Percentiles rank a stretch among this genome's conserved stretches.
phyloP scores from a whole-genome alignment of 805 yeast genomes.

The Sporopachydermia quercuum region DNA sequence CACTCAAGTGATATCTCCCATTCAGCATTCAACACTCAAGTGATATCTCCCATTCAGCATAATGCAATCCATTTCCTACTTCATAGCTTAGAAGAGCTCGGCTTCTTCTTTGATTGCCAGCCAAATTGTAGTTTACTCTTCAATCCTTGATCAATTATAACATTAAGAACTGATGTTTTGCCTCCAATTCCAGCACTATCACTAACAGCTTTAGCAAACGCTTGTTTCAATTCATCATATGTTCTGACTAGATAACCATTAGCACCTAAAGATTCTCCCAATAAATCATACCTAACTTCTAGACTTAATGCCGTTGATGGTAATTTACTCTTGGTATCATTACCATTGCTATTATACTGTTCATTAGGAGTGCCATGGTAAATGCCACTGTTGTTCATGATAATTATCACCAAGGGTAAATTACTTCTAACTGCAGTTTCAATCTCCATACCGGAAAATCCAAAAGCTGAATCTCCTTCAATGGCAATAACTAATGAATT shows the following conservation, averaged over 20 bases:
- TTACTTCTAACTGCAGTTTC: slow-evolving; percentile 47
- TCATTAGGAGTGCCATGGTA: slow-evolving; percentile 42
- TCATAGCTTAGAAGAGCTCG: too few relatives aligned
- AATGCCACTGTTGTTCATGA: slow-evolving; percentile 65
- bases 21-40: too few relatives aligned
- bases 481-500: slow-evolving; percentile 35
- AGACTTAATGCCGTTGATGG: slow-evolving; percentile 49
- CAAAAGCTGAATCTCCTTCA: slow-evolving; percentile 70
- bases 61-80: too few relatives aligned
- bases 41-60: too few relatives aligned
- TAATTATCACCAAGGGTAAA: slow-evolving; percentile 39
- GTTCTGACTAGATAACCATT: slow-evolving; percentile 32
- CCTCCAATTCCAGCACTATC: slow-evolving; percentile 16
- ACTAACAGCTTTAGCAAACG: slow-evolving; percentile 22
- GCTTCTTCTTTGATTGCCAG: slow-evolving; percentile 44
- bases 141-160: slow-evolving; percentile 45
- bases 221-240: slow-evolving; percentile 22
- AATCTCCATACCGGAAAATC: slow-evolving; percentile 58
- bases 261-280: slow-evolving; percentile 44
- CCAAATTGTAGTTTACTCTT: slow-evolving; percentile 44
- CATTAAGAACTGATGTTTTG: slow-evolving; percentile 36
- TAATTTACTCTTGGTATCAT: slow-evolving; percentile 13
- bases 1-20: too few relatives aligned
- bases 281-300: slow-evolving; percentile 39
- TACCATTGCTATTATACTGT: slow-evolving; percentile 13